Percentiles rank a stretch among this genome's conserved stretches.
These are phyloP conservation scores for Dendrobium chrysotoxum DNA, from an alignment of 106 monocot species.

Conservation along the genomic window DNA sequence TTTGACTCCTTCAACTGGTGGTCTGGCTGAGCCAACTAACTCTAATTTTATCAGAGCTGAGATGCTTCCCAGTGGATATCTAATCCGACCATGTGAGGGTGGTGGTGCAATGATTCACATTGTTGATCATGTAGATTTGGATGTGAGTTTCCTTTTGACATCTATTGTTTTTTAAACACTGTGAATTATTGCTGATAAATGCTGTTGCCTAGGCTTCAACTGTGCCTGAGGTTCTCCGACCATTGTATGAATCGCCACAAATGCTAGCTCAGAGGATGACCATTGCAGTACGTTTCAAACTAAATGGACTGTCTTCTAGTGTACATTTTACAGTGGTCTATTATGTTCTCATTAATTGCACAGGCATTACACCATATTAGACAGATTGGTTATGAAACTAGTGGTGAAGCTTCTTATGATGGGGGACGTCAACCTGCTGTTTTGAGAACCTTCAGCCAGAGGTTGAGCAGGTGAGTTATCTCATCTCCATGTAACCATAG, in stretches of 20 bases:
- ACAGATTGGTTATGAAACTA: constrained; percentile 78
- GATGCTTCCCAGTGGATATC: constrained; percentile 93
- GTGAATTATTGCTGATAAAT: background rate
- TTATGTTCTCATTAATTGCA: background rate
- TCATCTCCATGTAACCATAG: background rate
- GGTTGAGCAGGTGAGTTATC: constrained; percentile 58
- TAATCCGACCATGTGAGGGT: constrained; percentile 95
- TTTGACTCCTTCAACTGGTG: constrained; percentile 53
- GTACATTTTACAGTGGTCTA: background rate
- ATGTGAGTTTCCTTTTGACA: constrained; percentile 40
- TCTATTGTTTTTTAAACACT: background rate
- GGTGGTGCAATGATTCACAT: constrained; percentile 98
- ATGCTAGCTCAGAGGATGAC: constrained; percentile 94
- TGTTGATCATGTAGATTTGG: constrained; percentile 93
- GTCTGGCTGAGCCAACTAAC: constrained; percentile 65
- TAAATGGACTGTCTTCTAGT: background rate
- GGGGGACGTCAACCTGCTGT: constrained; percentile 77
- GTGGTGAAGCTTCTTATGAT: constrained; percentile 62
- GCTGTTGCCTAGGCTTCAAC: constrained; percentile 59
- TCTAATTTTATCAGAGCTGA: constrained; percentile 87
- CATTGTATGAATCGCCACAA: constrained; percentile 84
- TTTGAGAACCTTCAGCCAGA: constrained; percentile 70
- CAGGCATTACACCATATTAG: constrained; percentile 82
- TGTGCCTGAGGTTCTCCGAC: constrained; percentile 89
- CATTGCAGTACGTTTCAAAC: constrained; percentile 55